phyloP scores from a whole-genome alignment of 148 eudicot genomes.

The Fallopia convolvulus region DNA sequence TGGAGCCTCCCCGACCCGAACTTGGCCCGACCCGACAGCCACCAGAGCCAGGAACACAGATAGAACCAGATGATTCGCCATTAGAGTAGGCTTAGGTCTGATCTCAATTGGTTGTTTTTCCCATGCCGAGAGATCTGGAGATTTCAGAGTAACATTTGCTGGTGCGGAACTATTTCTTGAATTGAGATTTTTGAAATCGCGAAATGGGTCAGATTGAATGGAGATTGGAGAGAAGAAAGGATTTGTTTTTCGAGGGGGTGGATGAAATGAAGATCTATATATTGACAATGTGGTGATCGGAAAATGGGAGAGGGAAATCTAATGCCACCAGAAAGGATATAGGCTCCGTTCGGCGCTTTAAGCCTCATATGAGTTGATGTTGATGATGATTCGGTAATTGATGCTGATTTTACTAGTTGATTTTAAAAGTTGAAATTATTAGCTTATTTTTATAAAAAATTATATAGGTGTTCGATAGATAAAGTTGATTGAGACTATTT shows the following conservation, averaged over 20 bases:
- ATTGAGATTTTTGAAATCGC: neutral
- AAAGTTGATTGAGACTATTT: too few species aligned
- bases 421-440: too few species aligned
- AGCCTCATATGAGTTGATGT: too few species aligned
- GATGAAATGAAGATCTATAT: neutral
- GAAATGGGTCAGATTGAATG: neutral
- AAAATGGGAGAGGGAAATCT: neutral
- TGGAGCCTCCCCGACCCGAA: constrained; percentile 37
- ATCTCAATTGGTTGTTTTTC: neutral
- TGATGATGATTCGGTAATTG: too few species aligned
- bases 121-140: neutral
- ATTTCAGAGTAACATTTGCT: neutral
- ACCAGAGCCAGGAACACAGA: constrained; percentile 16
- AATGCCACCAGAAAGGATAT: neutral
- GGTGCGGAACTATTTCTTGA: neutral
- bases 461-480: too few species aligned
- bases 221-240: neutral
- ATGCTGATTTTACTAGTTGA: too few species aligned
- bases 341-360: too few species aligned
- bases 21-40: constrained; percentile 20
- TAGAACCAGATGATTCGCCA: constrained; percentile 25
- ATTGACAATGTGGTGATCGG: neutral
- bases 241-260: neutral
- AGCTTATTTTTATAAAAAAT: too few species aligned
- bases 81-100: constrained; percentile 15